Evolutionary conservation across 78 protist species (phyloP), one percentile per base, ranked within the genome.

Genomic region (Polysphondylium violaceum): DNA sequence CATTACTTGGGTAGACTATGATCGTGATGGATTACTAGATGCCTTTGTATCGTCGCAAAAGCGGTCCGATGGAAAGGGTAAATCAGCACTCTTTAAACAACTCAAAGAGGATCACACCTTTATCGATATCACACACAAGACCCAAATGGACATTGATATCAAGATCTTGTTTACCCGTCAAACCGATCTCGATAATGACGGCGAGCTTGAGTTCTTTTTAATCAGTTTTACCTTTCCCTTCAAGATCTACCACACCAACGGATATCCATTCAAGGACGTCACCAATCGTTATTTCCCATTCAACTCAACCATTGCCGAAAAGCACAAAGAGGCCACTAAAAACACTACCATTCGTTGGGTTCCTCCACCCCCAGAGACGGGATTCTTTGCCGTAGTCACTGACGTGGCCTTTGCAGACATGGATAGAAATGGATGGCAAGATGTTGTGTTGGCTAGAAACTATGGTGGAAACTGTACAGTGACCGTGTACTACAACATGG

Each of bases 151-250:
- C 41, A 19, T 58, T 0, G 64, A 69, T 31, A 68, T 65, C 0
- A 83, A 69, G 27, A 71, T 69, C 3, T 11, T 83, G 44, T 83
- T 69, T 61, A 79, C 61, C 17, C 16, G 63, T 19, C 33, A 55
- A 51, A 71, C 73, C 11, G 91, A 83, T 69, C 40, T 83, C 1
- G 91, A 83, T 44, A 83, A 83, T 69, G 91, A 83, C 69, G 91
- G 91, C 33, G 63, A 35, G n/a, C 58, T 83, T 31, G 91, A 83
- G 16, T 47, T 69, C 1, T 83, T 83, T 23, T 44, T 83, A 21
- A 19, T 83, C 4, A 36, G 72, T 16, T 83, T 69, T 71, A 47
- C 91, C 55, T 83, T 83, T 6, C 91, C 91, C 12, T 83, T 69
- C 35, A 83, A 71, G 29, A 73, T 83, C 8, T 83, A 83, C 21